Percentiles rank a stretch among this genome's conserved stretches.
Conservation (phyloP, 2,329 filamentous ascomycete species). For the Fusarium verticillioides region DNA sequence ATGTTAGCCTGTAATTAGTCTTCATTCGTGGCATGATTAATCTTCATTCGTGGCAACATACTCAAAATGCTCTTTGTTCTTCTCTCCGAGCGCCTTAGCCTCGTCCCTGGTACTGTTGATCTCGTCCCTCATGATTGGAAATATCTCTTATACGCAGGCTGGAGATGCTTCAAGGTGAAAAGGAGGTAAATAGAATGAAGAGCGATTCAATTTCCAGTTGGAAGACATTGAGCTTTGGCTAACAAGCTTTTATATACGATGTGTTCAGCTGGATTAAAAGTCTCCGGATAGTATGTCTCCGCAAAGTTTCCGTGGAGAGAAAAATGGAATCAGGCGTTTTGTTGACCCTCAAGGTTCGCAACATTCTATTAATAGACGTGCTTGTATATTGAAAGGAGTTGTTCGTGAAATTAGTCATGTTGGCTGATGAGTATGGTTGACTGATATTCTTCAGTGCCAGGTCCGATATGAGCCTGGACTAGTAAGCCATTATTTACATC, state of each 20-base stretch:
- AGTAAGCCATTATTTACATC: neutral
- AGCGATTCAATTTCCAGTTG: rapidly evolving
- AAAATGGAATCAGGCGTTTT: neutral
- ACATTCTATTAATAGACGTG: too few species aligned
- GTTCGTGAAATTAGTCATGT: too few species aligned
- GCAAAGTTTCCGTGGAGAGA: neutral
- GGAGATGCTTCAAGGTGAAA: rapidly evolving
- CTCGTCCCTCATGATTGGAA: neutral
- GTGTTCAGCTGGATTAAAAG: neutral
- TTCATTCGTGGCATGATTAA: too few species aligned
- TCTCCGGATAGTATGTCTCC: neutral
- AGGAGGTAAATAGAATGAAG: rapidly evolving
- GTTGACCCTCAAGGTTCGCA: neutral
- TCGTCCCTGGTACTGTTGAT: neutral
- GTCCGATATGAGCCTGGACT: neutral
- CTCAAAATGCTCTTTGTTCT: neutral
- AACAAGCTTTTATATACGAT: neutral
- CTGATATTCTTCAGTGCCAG: neutral
- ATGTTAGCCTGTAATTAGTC: too few species aligned
- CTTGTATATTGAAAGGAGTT: too few species aligned
- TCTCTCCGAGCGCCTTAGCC: neutral
- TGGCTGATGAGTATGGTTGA: neutral
- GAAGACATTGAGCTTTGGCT: rapidly evolving
- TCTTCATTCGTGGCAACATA: too few species aligned
- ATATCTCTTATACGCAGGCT: too few species aligned